These are phyloP conservation scores for Candida maltosa DNA, from an alignment of 805 yeast species.

Conservation along the genomic window DNA sequence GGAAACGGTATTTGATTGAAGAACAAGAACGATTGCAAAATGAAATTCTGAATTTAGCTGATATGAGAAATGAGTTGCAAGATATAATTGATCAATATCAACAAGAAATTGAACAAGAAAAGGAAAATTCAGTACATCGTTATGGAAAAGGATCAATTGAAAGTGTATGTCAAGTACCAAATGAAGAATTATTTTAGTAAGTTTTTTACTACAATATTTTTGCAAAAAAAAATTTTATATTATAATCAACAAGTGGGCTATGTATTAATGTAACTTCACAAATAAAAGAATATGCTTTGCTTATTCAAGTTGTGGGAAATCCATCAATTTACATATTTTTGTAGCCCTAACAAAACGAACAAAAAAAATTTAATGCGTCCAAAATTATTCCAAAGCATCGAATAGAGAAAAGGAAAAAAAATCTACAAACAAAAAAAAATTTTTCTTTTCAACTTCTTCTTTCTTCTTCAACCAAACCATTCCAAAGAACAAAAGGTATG, in stretches of 20 bases:
- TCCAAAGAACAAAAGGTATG: background rate
- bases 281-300: background rate
- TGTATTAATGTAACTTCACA: too few species aligned
- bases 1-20: conserved; percentile 54
- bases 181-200: too few species aligned
- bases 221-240: too few species aligned
- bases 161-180: too few species aligned
- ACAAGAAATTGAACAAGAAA: too few species aligned
- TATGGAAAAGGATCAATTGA: too few species aligned
- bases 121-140: too few species aligned
- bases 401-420: background rate
- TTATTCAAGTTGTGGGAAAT: background rate
- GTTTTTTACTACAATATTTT: too few species aligned
- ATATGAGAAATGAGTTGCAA: conserved; percentile 34
- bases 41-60: conserved; percentile 46
- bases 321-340: background rate
- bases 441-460: background rate
- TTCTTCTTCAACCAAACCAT: background rate
- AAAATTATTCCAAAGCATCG: too few species aligned
- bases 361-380: too few species aligned
- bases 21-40: conserved; percentile 56
- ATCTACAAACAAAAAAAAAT: background rate
- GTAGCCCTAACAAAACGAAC: conserved; percentile 1
- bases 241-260: too few species aligned
- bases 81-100: conserved; percentile 15